Evolutionary conservation across 345 rosid species (phyloP), one percentile per base, ranked within the genome.

Genomic region (Eucalyptus cladocalyx): DNA sequence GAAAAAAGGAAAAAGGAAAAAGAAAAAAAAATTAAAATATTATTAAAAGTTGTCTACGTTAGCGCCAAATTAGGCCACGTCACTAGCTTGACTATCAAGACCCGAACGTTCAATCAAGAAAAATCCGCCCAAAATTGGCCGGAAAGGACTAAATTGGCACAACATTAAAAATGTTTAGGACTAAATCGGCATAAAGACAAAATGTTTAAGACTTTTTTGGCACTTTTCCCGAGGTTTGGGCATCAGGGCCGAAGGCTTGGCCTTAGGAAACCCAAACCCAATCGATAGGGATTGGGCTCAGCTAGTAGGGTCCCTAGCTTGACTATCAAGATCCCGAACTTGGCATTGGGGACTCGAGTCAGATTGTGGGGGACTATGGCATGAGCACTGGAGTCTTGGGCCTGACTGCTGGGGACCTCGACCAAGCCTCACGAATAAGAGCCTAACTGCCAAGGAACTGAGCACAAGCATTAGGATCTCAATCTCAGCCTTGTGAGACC

Each of bases 381-480:
- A 69, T 69, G 80, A 69, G 80, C 80, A 69, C 24, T 69, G 2
- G 43, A 69, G 43, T 34, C 80, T 18, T 34, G 12, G 43, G 43
- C 26, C 34, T 1, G 7, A 6, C 43, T 11, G 0, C 1, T 9
- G 1, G 4, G 43, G 24, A 34, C 43, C 21, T 34, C 1, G 2
- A 34, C 80, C 80, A 67, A 69, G 43, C 40, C 80, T 69, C 12
- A 11, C 0, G 2, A 34, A 34, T 34, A 21, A 0, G 6, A 5
- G 80, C 21, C 23, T 1, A 11, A 18, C 0, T 9, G 7, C 80
- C 24, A 54, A 21, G 24, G 19, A 65, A 8, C 37, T 8, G 0
- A 13, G 76, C 40, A n/a, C 23, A 16, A 67, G 21, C 76, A 21
- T 23, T 54, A 54, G 11, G 60, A 54, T 54, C 60, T 2, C 6